Conservation (phyloP, 805 yeast species). For the Zygosaccharomyces siamensis region DNA sequence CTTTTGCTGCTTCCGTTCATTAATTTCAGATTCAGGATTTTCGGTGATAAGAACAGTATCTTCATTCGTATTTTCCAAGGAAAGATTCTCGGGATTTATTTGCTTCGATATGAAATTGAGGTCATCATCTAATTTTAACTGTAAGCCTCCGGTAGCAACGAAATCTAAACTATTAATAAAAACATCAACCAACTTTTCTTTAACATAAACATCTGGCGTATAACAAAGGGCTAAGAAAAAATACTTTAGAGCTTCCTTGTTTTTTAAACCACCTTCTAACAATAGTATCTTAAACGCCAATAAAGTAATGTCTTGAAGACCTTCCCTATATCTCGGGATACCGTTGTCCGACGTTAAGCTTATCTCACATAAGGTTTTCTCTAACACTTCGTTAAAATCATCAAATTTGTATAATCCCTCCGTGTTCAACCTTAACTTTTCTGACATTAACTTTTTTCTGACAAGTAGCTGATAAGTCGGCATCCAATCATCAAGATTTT, state of each 20-base stretch:
- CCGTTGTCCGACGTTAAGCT: constrained; percentile 33
- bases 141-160: constrained; percentile 62
- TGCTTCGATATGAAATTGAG: constrained; percentile 37
- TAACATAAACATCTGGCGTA: constrained; percentile 51
- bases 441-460: constrained; percentile 51
- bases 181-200: constrained; percentile 43
- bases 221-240: constrained; percentile 53
- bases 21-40: constrained; percentile 20
- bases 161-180: constrained; percentile 54
- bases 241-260: constrained; percentile 54
- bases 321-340: constrained; percentile 24
- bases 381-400: constrained; percentile 48
- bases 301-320: constrained; percentile 48
- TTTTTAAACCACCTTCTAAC: constrained; percentile 71
- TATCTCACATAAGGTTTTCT: constrained; percentile 40
- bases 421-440: constrained; percentile 55
- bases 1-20: constrained; percentile 21
- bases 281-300: constrained; percentile 69
- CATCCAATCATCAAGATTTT: constrained; percentile 79
- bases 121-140: constrained; percentile 62
- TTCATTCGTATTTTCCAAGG: constrained; percentile 16
- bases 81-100: constrained; percentile 22
- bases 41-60: constrained; percentile 22
- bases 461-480: constrained; percentile 56
- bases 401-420: constrained; percentile 49